Percentiles rank a stretch among this genome's conserved stretches.
These are phyloP conservation scores for Datura wrightii DNA, from an alignment of 257 asterid species.

Conservation along the genomic window DNA sequence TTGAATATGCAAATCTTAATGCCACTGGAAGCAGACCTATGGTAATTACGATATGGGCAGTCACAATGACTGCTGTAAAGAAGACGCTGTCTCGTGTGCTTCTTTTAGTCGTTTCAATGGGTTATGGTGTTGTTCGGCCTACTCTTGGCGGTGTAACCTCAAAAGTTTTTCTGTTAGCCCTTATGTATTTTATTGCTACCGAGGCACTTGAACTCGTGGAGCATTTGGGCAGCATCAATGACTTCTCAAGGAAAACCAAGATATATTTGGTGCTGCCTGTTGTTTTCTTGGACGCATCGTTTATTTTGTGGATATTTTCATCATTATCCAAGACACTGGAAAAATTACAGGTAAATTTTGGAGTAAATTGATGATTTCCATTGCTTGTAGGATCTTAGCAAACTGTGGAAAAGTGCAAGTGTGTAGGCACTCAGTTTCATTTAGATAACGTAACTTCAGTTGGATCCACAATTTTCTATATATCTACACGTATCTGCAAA, in stretches of 20 bases:
- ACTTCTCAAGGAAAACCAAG: constrained; percentile 48
- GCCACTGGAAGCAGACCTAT: constrained; percentile 47
- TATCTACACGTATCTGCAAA: not conserved
- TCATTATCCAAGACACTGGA: constrained; percentile 50
- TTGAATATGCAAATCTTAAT: constrained; percentile 51
- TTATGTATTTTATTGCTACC: constrained; percentile 39
- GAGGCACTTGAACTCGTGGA: constrained; percentile 52
- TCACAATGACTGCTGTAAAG: constrained; percentile 44
- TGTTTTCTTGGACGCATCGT: constrained; percentile 47
- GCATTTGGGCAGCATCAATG: constrained; percentile 49
- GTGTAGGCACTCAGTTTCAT: not conserved
- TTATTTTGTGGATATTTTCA: constrained; percentile 52
- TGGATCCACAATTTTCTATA: not conserved
- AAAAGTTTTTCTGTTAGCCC: constrained; percentile 37
- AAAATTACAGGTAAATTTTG: constrained; percentile 48
- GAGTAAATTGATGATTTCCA: constrained; percentile 1
- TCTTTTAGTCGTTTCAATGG: constrained; percentile 54
- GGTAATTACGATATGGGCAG: constrained; percentile 51
- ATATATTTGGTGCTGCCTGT: constrained; percentile 49
- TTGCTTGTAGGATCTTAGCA: constrained; percentile 11
- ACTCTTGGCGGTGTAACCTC: constrained; percentile 45
- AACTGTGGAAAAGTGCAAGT: not conserved
- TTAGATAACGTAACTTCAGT: not conserved
- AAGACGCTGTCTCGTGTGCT: constrained; percentile 48
- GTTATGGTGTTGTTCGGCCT: constrained; percentile 50